phyloP scores from a whole-genome alignment of 2,329 filamentous ascomycete species.

The Ceratocystis colombiana region DNA sequence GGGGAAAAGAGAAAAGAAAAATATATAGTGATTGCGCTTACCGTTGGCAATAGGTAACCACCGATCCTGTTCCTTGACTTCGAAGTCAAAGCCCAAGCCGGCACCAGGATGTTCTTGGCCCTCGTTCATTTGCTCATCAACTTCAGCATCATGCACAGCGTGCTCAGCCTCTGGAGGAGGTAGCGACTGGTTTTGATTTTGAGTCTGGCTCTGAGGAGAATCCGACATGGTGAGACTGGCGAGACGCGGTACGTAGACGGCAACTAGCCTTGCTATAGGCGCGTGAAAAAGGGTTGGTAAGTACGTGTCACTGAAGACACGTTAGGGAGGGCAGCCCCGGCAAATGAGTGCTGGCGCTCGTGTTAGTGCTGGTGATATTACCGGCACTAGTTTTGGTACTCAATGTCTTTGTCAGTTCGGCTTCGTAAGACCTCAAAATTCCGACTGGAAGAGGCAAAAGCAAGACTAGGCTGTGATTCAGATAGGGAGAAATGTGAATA shows the following conservation, averaged over 20 bases:
- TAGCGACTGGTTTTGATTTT: conserved; percentile 39
- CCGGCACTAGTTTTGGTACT: too few species aligned
- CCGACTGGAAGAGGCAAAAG: background rate
- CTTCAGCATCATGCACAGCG: conserved; percentile 72
- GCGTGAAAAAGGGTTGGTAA: background rate
- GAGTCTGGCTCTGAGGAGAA: conserved; percentile 57
- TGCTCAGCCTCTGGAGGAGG: conserved; percentile 82
- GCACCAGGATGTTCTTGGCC: conserved; percentile 65
- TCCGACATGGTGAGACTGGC: conserved; percentile 56
- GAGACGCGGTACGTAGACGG: background rate
- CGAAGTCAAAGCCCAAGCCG: conserved; percentile 78
- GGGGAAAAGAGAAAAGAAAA: too few species aligned
- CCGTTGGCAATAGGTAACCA: conserved; percentile 99
- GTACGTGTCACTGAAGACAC: background rate
- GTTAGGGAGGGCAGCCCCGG: too few species aligned
- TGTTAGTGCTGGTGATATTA: background rate
- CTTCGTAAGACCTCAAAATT: background rate
- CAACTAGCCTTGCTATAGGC: background rate
- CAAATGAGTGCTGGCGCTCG: background rate
- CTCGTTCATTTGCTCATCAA: conserved; percentile 91
- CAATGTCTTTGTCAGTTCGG: background rate
- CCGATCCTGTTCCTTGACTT: conserved; percentile 98
- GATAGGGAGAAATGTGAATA: background rate
- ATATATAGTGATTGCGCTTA: conserved; percentile 47
- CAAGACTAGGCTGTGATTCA: background rate